Conservation (phyloP, 2,329 filamentous ascomycete genomes). For the Lizonia empirigonia region DNA sequence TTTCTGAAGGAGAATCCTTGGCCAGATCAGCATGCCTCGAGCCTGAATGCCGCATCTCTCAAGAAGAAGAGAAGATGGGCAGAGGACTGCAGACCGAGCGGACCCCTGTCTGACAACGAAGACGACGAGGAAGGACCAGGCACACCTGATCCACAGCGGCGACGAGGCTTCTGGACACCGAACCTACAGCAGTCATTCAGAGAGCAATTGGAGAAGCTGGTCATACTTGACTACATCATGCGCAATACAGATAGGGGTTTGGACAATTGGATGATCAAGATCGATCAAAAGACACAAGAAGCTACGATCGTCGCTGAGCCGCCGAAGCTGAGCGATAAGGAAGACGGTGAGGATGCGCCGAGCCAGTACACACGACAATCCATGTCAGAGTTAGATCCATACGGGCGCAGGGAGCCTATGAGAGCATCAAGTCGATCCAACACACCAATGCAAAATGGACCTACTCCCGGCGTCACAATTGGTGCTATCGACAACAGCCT, state of each 20-base stretch:
- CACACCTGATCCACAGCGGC: conserved; percentile 42
- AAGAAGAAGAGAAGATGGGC: conserved; percentile 73
- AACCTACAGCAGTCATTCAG: conserved; percentile 86
- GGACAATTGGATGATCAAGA: conserved; percentile 99
- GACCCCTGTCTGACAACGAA: conserved; percentile 64
- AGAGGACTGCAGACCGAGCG: conserved; percentile 77
- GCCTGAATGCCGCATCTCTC: conserved; percentile 70
- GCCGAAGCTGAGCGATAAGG: conserved; percentile 64
- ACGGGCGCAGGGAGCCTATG: conserved; percentile 84
- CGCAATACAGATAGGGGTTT: conserved; percentile 94
- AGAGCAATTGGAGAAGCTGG: conserved; percentile 94
- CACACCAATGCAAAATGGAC: conserved; percentile 59
- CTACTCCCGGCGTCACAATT: conserved; percentile 69
- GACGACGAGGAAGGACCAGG: conserved; percentile 58
- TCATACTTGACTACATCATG: conserved; percentile 99
- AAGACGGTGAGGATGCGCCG: conserved; percentile 47
- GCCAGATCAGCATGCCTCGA: conserved; percentile 81
- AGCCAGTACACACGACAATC: conserved; percentile 66
- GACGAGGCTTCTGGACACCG: conserved; percentile 82
- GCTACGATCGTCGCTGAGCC: conserved; percentile 88
- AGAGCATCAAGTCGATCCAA: conserved; percentile 66
- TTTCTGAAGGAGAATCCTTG: conserved; percentile 95
- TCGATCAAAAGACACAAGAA: conserved; percentile 81
- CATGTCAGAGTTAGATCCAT: conserved; percentile 64
- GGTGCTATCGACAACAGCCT: conserved; percentile 97